Base-by-base conservation (phyloP, 2,329 filamentous ascomycete species). In the Colletotrichum sp. region DNA sequence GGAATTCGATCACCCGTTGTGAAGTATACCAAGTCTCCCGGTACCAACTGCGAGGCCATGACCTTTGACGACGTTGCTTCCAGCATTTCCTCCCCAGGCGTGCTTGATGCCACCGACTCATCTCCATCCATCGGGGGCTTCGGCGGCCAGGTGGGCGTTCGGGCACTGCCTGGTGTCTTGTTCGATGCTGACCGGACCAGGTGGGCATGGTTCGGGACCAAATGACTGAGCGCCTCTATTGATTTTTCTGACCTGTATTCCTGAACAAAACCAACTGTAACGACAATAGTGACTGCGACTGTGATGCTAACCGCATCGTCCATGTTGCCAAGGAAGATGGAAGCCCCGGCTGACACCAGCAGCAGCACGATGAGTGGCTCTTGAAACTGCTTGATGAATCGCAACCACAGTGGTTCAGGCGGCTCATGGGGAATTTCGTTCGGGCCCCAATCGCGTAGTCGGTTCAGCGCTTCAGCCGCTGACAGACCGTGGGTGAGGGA, bases 231-330 rank as follows among this genome's bases (percentile, higher is more conserved):
- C 24, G 97, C 97, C 85, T 99, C 97, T 79, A 99, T 92, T 4
- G 96, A 99, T 85, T 99, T 98, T 83, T 99, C 97, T 9, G 97
- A 99, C 75, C 97, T 91, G 84, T 99, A 99, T 85, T 99, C 97
- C 83, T 99, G 97, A 68, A 99, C 92, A 80, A 99, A 99, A 3
- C 96, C 97, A 57, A 99, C 97, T 0, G 94, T 94, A 28, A 99
- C 96, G 7, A 99, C 97, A 80, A 99, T 99, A 30, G 96, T 98
- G 26, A 99, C 97, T 3, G 97, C 97, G 36, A 98, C 93, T 0
- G 96, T 94, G 82, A 99, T 99, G 84, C 96, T 99, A 80, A 99
- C 87, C 7, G 96, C 96, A 86, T 99, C 98, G 80, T 99, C 96
- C 82, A 93, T 93, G 82, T 99, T 99, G 67, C 96, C 96, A 84